Evolutionary conservation across 2,329 filamentous ascomycete species (phyloP).

Genomic region (Xylaria multiplex): DNA sequence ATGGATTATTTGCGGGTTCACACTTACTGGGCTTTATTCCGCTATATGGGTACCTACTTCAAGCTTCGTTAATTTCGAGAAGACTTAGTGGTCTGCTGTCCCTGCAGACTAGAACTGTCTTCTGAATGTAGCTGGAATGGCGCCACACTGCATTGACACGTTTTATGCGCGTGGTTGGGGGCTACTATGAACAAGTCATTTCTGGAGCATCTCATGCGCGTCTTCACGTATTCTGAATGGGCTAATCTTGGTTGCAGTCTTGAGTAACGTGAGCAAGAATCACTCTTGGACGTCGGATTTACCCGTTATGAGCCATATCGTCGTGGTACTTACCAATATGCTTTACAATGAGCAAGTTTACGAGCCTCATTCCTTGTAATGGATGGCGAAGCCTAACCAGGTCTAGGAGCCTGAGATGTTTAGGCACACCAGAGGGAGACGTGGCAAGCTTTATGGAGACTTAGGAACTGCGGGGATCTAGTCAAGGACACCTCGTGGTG

Average conservation of each 20-base stretch:
- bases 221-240: background rate
- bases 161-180: background rate
- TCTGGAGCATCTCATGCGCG: background rate
- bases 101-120: constrained; percentile 14
- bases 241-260: background rate
- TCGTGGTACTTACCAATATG: constrained; percentile 2
- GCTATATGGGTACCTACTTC: constrained; percentile 1
- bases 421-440: constrained; percentile 19
- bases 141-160: constrained; percentile 22
- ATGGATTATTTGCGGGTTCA: background rate
- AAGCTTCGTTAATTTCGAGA: constrained; percentile 6
- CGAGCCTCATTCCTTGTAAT: background rate
- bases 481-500: constrained; percentile 6
- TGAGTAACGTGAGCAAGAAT: background rate
- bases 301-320: background rate
- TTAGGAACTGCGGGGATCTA: constrained; percentile 22
- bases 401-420: constrained; percentile 3
- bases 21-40: constrained; percentile 4
- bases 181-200: background rate
- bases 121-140: constrained; percentile 3
- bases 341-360: background rate
- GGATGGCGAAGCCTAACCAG: background rate
- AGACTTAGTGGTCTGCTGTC: constrained; percentile 5
- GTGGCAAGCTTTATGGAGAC: constrained; percentile 23
- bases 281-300: background rate